Evolutionary conservation across 2,329 filamentous ascomycete genomes (phyloP).

Genomic region (Fusarium graminum): DNA sequence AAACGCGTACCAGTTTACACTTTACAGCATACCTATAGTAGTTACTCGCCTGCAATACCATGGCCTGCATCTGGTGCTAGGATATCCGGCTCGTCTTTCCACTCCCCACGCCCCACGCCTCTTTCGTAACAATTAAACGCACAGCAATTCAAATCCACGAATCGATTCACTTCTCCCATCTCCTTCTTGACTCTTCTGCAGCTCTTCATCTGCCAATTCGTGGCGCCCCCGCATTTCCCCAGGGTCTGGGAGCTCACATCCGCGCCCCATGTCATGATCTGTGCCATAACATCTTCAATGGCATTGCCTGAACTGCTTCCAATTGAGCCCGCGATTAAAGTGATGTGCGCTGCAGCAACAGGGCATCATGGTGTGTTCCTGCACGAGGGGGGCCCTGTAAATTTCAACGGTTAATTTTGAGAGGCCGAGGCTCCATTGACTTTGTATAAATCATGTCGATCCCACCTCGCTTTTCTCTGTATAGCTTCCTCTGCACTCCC

Average conservation of each 20-base stretch:
- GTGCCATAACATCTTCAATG: conserved; percentile 6
- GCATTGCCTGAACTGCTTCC: not conserved
- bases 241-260: conserved; percentile 26
- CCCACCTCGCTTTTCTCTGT: conserved; percentile 6
- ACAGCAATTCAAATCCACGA: conserved; percentile 36
- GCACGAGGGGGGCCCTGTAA: conserved; percentile 5
- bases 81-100: conserved; percentile 46
- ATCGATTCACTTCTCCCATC: conserved; percentile 29
- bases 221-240: conserved; percentile 44
- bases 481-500: conserved; percentile 20
- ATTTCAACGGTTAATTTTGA: conserved; percentile 42
- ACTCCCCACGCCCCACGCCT: conserved; percentile 7
- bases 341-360: conserved; percentile 14
- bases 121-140: conserved; percentile 19
- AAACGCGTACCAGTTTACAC: not conserved
- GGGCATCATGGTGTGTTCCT: conserved; percentile 5
- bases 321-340: conserved; percentile 7
- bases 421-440: conserved; percentile 7
- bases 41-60: not conserved
- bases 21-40: too few species aligned
- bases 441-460: conserved; percentile 32
- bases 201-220: conserved; percentile 3
- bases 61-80: conserved; percentile 35
- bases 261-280: conserved; percentile 35
- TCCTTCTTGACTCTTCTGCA: conserved; percentile 23